phyloP scores from a whole-genome alignment of 768 basidiomycete species.

The Mycena leptocephala region DNA sequence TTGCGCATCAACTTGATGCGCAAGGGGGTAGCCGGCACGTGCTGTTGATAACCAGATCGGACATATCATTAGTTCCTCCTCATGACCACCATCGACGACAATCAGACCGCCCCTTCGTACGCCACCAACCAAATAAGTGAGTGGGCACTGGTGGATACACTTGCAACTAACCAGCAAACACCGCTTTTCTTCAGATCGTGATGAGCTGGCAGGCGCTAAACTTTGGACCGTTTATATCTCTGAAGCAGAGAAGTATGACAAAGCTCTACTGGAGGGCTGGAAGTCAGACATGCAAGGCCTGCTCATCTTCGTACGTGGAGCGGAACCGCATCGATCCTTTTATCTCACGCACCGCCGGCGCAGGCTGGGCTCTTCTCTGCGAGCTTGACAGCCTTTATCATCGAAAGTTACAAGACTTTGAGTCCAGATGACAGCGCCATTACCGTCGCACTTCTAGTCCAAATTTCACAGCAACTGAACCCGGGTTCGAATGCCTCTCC shows the following conservation, averaged over 20 bases:
- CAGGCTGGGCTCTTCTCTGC: not conserved
- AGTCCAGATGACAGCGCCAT: not conserved
- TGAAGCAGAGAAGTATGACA: not conserved
- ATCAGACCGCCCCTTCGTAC: too few species aligned
- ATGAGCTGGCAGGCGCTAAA: not conserved
- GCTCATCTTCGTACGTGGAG: not conserved
- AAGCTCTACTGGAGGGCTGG: not conserved
- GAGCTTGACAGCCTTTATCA: not conserved
- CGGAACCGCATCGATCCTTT: not conserved
- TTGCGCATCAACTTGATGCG: slow-evolving; percentile 79
- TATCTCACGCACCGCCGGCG: too few species aligned
- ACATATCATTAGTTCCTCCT: too few species aligned
- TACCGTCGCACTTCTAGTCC: not conserved
- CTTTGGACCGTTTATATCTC: not conserved
- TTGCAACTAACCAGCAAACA: too few species aligned
- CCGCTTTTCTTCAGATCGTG: too few species aligned
- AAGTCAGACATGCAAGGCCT: not conserved
- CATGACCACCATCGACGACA: too few species aligned
- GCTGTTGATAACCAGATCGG: too few species aligned
- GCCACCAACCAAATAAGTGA: too few species aligned
- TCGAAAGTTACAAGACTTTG: not conserved
- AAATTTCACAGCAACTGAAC: not conserved
- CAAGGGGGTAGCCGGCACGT: too few species aligned
- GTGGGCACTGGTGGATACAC: too few species aligned
- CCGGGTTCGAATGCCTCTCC: not conserved